A percentile compares a stretch with the other conserved stretches of the same genome.
Conservation (phyloP, 208 protist species). For the Crithidia expoeki region DNA sequence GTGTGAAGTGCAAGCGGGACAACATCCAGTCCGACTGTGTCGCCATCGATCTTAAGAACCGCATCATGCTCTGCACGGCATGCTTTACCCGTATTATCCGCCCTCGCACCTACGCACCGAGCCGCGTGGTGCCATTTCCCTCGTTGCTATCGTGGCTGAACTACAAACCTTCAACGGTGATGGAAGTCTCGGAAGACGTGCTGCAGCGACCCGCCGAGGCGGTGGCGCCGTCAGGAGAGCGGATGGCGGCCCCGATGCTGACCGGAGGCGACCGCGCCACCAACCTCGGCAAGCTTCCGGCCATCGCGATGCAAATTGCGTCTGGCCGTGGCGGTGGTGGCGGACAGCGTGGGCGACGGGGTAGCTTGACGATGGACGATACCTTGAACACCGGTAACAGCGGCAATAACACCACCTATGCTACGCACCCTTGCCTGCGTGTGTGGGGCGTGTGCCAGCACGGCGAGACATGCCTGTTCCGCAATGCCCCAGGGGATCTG, state of each 20-base stretch:
- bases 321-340: constrained; percentile 23
- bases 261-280: constrained; percentile 48
- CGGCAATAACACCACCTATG: not conserved
- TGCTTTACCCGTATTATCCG: constrained; percentile 83
- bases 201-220: constrained; percentile 73
- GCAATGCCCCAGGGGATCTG: constrained; percentile 67
- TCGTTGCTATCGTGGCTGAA: constrained; percentile 86
- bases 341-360: not conserved
- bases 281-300: constrained; percentile 58
- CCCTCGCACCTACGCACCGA: constrained; percentile 72
- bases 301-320: constrained; percentile 68
- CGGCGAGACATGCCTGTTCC: constrained; percentile 75
- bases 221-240: constrained; percentile 80
- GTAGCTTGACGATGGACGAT: constrained; percentile 21
- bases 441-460: constrained; percentile 79
- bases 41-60: constrained; percentile 65
- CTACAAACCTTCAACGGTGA: constrained; percentile 71
- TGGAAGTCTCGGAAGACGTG: constrained; percentile 72
- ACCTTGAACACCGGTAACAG: not conserved
- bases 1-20: constrained; percentile 79
- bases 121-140: constrained; percentile 79
- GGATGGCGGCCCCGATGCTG: constrained; percentile 51
- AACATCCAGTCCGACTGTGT: constrained; percentile 77
- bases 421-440: constrained; percentile 69
- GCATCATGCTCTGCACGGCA: constrained; percentile 69